A percentile compares a stretch with the other conserved stretches of the same genome.
Conservation (phyloP, 306 rosid genomes). For the Herpetospermum pedunculosum region DNA sequence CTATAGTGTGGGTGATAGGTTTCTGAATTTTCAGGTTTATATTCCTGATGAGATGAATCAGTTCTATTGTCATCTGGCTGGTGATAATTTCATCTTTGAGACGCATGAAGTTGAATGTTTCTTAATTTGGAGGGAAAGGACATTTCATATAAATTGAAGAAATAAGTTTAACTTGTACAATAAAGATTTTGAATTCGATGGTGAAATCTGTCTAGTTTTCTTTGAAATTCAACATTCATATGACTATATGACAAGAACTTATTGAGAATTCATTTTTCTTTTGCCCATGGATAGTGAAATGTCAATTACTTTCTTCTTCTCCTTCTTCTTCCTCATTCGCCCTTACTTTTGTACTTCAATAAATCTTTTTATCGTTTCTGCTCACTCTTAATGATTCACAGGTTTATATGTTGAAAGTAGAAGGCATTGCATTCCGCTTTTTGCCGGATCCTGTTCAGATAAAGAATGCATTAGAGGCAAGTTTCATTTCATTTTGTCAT, state of each 20-base stretch:
- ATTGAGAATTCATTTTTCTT: neutral
- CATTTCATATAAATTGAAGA: neutral
- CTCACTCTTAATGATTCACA: constrained; percentile 12
- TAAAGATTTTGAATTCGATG: neutral
- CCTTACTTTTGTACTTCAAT: neutral
- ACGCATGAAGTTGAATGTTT: neutral
- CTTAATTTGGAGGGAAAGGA: neutral
- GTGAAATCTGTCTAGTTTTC: too few relatives aligned
- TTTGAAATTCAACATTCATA: neutral
- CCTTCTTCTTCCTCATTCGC: neutral
- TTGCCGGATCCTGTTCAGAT: constrained; percentile 93
- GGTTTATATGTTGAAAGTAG: constrained; percentile 97
- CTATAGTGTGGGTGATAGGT: neutral
- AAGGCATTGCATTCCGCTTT: constrained; percentile 94
- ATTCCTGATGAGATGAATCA: neutral
- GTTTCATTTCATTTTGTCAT: constrained; percentile 12
- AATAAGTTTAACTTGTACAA: neutral
- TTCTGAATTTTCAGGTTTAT: neutral
- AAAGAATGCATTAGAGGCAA: constrained; percentile 82
- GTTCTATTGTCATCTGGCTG: neutral
- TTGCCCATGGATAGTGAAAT: neutral
- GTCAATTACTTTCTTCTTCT: neutral
- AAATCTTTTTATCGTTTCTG: neutral
- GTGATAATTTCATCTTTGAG: neutral
- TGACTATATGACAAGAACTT: neutral